Evolutionary conservation across 345 rosid genomes (phyloP).

Genomic region (Pistacia atlantica): DNA sequence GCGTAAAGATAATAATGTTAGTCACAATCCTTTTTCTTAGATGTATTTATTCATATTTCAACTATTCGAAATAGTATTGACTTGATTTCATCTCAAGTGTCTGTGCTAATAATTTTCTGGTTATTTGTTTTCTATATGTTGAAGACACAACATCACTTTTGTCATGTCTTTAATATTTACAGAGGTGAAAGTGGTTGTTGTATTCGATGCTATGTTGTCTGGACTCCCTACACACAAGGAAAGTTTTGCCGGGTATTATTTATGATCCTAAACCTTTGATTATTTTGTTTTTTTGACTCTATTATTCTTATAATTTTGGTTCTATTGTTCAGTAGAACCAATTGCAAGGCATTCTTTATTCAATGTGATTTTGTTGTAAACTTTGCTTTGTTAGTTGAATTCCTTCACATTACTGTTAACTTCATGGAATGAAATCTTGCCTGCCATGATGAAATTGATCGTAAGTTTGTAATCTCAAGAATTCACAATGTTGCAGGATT

Average conservation of each 20-base stretch:
- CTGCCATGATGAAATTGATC: not conserved
- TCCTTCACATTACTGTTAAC: not conserved
- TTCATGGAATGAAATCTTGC: not conserved
- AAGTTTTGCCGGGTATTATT: slow-evolving; percentile 64
- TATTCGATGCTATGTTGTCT: slow-evolving; percentile 95
- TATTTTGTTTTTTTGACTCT: not conserved
- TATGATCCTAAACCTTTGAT: slow-evolving; percentile 9
- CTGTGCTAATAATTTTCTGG: not conserved
- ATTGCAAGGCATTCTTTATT: too few relatives aligned
- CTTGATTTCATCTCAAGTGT: slow-evolving; percentile 3
- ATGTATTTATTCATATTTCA: not conserved
- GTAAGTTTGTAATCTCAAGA: slow-evolving; percentile 12
- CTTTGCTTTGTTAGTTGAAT: too few relatives aligned
- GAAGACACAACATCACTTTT: slow-evolving; percentile 9
- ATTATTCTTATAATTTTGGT: too few relatives aligned
- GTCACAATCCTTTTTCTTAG: not conserved
- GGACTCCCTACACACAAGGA: slow-evolving; percentile 92
- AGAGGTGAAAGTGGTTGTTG: slow-evolving; percentile 95
- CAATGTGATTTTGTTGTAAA: too few relatives aligned
- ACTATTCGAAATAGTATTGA: not conserved
- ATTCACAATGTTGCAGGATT: slow-evolving; percentile 53
- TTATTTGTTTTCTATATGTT: slow-evolving; percentile 10
- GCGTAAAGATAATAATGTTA: not conserved
- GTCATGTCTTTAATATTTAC: slow-evolving; percentile 31
- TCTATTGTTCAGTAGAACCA: not conserved